Evolutionary conservation across 345 rosid genomes (phyloP), one percentile per base, ranked within the genome.

Genomic region (Bretschneidera sinensis): DNA sequence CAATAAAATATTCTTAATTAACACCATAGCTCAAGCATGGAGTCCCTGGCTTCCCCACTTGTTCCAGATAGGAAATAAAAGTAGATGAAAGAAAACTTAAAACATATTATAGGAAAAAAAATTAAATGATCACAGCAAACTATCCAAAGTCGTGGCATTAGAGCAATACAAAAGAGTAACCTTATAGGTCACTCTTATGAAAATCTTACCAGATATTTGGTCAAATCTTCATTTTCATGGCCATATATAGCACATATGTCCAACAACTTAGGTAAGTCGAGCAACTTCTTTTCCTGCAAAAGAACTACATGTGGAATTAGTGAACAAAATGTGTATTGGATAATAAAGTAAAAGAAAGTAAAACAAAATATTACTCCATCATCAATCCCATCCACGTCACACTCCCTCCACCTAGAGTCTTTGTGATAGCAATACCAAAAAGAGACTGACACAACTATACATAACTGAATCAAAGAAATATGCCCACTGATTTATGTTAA

Each of bases 221-320:
- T 80, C 76, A 94, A 64, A 57, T 87, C 92, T 79, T 77, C 87
- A 79, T 94, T 94, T 74, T 87, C 97, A 78, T 82, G 97, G 63
- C 96, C 95, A 73, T 85, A 90, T 52, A 90, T 82, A 65, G 92
- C 96, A 65, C 95, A 90, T 59, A 88, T 78, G 77, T 94, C 99
- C 74, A 94, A 76, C 78, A 94, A 74, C 80, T 87, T 94, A 6
- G 99, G 95, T 81, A 90, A 78, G 74, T 94, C 89, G 57, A 94
- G 95, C 70, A 90, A 69, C 75, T 76, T 83, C 68, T 79, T 90
- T 55, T 84, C 99, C 96, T 94, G 95, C 96, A 90, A 73, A 74
- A 94, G 80, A 67, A 68, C 99, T 94, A 84, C 76, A 85, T 24
- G 56, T 60, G 70, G 43, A 74, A 78, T 61, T 64, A 59, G 67